Conservation (phyloP, 75 land plant species). For the Larix kaempferi region DNA sequence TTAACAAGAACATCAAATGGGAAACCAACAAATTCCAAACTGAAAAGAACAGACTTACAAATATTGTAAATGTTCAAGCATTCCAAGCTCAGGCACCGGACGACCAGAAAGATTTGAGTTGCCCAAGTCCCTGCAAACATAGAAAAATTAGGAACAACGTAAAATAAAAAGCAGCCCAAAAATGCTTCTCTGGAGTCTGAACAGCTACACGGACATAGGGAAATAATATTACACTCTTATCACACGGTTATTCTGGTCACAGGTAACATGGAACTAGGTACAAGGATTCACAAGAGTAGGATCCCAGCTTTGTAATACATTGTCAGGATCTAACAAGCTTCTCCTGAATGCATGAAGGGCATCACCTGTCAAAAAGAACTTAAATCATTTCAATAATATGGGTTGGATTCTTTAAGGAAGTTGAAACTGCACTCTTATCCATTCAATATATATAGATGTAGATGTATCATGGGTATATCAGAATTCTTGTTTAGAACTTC, state of each 20-base stretch:
- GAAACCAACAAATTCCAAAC: not conserved
- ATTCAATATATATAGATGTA: too few species aligned
- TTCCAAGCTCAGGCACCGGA: conserved; percentile 93
- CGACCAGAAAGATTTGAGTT: conserved; percentile 88
- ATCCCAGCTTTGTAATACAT: conserved; percentile 56
- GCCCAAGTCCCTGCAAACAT: conserved; percentile 76
- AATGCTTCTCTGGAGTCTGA: not conserved
- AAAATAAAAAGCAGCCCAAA: not conserved
- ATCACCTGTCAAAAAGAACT: conserved; percentile 24
- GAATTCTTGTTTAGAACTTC: too few species aligned
- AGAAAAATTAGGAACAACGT: not conserved
- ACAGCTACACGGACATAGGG: not conserved
- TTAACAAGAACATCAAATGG: not conserved
- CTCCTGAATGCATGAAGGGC: conserved; percentile 35
- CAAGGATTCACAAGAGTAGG: conserved; percentile 54
- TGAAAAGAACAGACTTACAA: conserved; percentile 47
- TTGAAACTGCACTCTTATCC: too few species aligned
- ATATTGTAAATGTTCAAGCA: conserved; percentile 84
- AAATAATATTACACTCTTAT: conserved; percentile 32
- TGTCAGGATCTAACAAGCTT: conserved; percentile 38
- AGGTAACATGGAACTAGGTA: conserved; percentile 57
- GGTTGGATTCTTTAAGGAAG: too few species aligned
- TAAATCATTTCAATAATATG: too few species aligned
- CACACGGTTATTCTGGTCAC: conserved; percentile 29
- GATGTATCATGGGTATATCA: too few species aligned